Evolutionary conservation across 1,284 basidiomycete genomes (phyloP), one percentile per base, ranked within the genome.

Genomic region (Malassezia brasiliensis): DNA sequence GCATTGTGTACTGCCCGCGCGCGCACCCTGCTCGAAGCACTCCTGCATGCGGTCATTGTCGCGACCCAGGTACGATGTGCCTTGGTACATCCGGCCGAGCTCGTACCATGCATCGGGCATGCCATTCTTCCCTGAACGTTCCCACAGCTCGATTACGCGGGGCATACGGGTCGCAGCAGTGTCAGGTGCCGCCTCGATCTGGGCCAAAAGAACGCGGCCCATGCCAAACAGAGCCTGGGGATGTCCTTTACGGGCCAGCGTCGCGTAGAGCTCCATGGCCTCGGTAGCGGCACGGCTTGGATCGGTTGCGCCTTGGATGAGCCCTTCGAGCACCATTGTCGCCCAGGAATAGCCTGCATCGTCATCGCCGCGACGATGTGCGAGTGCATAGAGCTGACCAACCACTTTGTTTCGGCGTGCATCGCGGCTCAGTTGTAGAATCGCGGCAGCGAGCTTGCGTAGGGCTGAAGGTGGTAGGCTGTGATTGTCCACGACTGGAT

Each of bases 41-140:
- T 19, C 28, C 15, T 41, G 40, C 1, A 62, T 63, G 2, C 52
- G 52, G 11, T 52, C 37, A 42, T 56, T 53, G 40, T 69, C 65
- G 10, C 55, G 47, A 3, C 53, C 44, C 10, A 62, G 54, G 52
- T 56, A 56, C 41, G 53, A 49, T 2, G 55, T 62, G 28, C 48
- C 52, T 20, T 66, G 56, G 49, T 61, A 64, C 11, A 66, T 45
- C 20, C 31, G 42, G 34, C 10, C 66, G 0, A 69, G 58, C 40
- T 69, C 67, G 50, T 63, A 69, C 66, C 66, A 69, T 0, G 66
- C 67, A 25, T 69, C 67, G n/a, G 60, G 50, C 2, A 65, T 58
- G 14, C 67, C 67, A 35, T 50, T 56, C 17, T 62, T 55, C 5
- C 66, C 66, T 5, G 67, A 66, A 17, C 63, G 50, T 1, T 56